phyloP scores from a whole-genome alignment of 192 early-diverging fungal genomes.

The Lobosporangium transversale region DNA sequence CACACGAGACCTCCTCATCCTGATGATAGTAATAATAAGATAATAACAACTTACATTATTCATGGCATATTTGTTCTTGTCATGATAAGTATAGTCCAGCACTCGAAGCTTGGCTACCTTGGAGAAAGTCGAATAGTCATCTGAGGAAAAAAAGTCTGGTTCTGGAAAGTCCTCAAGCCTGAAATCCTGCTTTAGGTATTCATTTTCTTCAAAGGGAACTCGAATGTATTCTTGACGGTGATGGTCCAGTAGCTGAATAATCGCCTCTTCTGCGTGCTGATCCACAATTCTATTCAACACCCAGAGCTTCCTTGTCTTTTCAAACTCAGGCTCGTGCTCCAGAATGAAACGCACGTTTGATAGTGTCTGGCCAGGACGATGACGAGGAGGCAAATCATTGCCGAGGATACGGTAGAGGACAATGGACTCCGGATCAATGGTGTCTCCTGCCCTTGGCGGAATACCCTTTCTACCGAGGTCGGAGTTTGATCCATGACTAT shows the following conservation, averaged over 20 bases:
- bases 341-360: constrained; percentile 69
- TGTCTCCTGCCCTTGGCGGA: not conserved
- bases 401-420: constrained; percentile 66
- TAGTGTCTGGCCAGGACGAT: constrained; percentile 68
- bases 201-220: constrained; percentile 63
- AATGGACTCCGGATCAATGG: constrained; percentile 49
- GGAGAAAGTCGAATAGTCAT: constrained; percentile 65
- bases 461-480: not conserved
- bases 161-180: constrained; percentile 69
- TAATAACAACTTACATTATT: constrained; percentile 63
- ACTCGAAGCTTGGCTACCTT: constrained; percentile 68
- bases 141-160: constrained; percentile 69
- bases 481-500: constrained; percentile 3
- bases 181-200: constrained; percentile 67
- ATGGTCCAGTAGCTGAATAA: constrained; percentile 61
- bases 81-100: constrained; percentile 70
- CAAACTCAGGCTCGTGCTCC: constrained; percentile 66
- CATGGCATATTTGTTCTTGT: constrained; percentile 74
- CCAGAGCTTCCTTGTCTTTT: constrained; percentile 66
- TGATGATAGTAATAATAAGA: too few species aligned
- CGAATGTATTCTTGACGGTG: constrained; percentile 65
- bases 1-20: too few species aligned
- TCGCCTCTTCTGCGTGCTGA: constrained; percentile 60
- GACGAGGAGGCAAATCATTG: constrained; percentile 71
- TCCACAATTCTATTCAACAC: constrained; percentile 71